Conservation (phyloP, 1,284 basidiomycete species). For the Psilocybe mexicana region DNA sequence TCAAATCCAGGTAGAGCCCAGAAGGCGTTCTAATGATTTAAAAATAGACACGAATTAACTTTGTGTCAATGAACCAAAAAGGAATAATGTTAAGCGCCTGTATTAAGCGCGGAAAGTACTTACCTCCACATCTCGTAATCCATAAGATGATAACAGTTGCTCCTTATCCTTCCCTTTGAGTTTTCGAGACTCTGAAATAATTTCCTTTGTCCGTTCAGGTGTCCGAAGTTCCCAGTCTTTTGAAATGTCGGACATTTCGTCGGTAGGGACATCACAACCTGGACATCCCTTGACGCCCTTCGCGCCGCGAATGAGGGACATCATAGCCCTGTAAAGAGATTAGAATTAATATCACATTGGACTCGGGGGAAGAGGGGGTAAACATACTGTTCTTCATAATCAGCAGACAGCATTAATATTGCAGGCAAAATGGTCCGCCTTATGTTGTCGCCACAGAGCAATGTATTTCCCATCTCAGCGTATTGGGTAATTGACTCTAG, state of each 20-base stretch:
- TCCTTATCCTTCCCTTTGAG: no score
- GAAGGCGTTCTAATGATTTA: slow-evolving; percentile 35
- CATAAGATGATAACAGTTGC: no score
- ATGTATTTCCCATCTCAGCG: slow-evolving; percentile 26
- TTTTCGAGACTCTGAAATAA: no score
- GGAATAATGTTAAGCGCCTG: not conserved
- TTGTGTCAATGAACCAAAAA: not conserved
- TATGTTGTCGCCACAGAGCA: slow-evolving; percentile 11
- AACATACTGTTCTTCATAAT: slow-evolving; percentile 29
- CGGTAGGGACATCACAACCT: no score
- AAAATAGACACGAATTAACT: not conserved
- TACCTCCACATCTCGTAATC: no score
- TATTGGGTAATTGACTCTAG: slow-evolving; percentile 25
- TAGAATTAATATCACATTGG: not conserved
- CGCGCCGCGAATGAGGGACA: slow-evolving; percentile 19
- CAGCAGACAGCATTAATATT: slow-evolving; percentile 36
- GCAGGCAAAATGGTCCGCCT: slow-evolving; percentile 27
- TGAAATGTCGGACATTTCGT: no score
- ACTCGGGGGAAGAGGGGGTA: not conserved
- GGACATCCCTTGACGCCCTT: no score
- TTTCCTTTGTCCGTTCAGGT: no score
- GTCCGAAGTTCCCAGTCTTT: no score
- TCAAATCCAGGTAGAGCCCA: slow-evolving; percentile 27
- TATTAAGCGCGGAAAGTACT: no score
- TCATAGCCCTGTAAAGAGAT: slow-evolving; percentile 25